These are phyloP conservation scores for Cairneyella variabilis DNA, from an alignment of 495 filamentous ascomycete genomes.

Conservation along the genomic window DNA sequence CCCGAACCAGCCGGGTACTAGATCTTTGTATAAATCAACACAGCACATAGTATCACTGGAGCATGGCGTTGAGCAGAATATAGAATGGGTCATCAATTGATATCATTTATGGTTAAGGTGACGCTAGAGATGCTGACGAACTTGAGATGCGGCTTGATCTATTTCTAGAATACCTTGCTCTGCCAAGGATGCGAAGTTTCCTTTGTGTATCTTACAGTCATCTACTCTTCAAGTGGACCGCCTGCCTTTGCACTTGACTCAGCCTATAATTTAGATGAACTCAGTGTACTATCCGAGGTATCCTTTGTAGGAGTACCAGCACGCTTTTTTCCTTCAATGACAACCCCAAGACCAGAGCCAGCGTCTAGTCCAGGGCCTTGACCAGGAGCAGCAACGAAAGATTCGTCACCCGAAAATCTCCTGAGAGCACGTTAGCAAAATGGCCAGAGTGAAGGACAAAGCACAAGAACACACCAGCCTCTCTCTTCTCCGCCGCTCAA, in stretches of 20 bases:
- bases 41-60: neutral
- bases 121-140: no score
- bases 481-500: slow-evolving; percentile 78
- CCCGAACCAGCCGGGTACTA: slow-evolving; percentile 55
- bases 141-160: no score
- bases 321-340: slow-evolving; percentile 25
- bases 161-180: no score
- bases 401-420: slow-evolving; percentile 75
- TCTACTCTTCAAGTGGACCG: no score
- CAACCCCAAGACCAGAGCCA: slow-evolving; percentile 31
- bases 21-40: slow-evolving; percentile 8
- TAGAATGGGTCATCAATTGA: no score
- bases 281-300: no score
- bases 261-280: neutral
- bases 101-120: no score
- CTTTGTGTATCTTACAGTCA: no score
- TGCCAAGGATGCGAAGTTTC: no score
- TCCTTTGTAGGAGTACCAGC: no score
- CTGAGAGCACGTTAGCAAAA: slow-evolving; percentile 34
- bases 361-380: slow-evolving; percentile 23
- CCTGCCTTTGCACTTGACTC: no score
- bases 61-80: slow-evolving; percentile 7
- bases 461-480: slow-evolving; percentile 65
- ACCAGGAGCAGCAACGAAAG: slow-evolving; percentile 44
- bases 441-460: neutral